Conservation (phyloP, 2,329 filamentous ascomycete species). For the Colletotrichum shisoi region DNA sequence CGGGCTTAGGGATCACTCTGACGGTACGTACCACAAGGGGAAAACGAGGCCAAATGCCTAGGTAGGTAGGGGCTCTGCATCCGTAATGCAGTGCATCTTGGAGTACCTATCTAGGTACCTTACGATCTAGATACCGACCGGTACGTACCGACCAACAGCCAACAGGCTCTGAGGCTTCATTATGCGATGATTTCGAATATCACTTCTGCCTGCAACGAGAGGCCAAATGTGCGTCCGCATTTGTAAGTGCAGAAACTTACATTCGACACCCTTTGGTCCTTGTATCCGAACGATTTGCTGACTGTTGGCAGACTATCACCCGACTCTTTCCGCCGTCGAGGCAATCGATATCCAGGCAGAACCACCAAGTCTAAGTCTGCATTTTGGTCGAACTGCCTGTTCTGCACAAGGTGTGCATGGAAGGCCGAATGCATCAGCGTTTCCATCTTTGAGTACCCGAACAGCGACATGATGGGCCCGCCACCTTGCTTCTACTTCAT, state of each 20-base stretch:
- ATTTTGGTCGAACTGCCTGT: no score
- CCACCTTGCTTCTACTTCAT: no score
- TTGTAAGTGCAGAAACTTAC: neutral
- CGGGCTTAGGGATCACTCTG: slow-evolving; percentile 3
- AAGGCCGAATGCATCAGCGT: neutral
- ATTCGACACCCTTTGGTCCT: no score
- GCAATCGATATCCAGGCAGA: neutral
- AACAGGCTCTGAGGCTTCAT: no score
- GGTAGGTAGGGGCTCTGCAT: no score
- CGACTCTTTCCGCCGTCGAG: neutral
- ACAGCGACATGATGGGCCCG: no score
- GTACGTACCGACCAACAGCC: neutral
- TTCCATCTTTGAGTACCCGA: no score
- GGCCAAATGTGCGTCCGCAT: no score
- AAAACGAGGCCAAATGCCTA: slow-evolving; percentile 6
- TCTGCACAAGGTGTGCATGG: neutral
- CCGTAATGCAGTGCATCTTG: no score
- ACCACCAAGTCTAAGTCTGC: neutral
- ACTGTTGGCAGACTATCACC: neutral
- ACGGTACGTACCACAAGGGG: slow-evolving; percentile 11
- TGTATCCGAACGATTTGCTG: no score
- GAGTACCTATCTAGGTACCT: neutral
- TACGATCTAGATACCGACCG: slow-evolving; percentile 3
- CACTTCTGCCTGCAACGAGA: neutral
- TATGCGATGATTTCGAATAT: neutral